Evolutionary conservation across 108 stramenopile species (phyloP).

Genomic region (Asterionellopsis glacialis): DNA sequence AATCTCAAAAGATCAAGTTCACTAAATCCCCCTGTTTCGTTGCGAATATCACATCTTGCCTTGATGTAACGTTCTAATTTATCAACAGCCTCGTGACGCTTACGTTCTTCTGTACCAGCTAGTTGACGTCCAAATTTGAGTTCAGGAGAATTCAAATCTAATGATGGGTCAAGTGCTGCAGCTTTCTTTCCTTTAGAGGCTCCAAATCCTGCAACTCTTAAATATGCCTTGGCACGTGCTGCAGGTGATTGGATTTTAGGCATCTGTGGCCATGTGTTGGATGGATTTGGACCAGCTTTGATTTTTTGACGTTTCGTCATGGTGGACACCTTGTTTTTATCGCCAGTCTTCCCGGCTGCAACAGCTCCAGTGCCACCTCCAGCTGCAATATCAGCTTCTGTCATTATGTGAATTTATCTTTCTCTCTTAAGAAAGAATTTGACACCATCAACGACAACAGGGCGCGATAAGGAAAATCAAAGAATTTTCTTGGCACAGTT

Average conservation of each 20-base stretch:
- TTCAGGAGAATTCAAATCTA: constrained; percentile 70
- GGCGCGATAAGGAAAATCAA: too few species aligned
- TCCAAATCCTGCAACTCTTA: constrained; percentile 64
- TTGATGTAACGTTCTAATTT: constrained; percentile 61
- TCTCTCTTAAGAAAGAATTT: too few species aligned
- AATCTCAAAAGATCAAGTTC: constrained; percentile 88
- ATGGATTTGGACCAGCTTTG: constrained; percentile 55
- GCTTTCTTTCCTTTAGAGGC: constrained; percentile 24
- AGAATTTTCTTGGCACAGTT: too few species aligned
- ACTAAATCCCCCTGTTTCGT: constrained; percentile 54
- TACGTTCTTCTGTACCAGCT: constrained; percentile 66
- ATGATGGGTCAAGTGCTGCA: constrained; percentile 30
- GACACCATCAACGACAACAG: too few species aligned
- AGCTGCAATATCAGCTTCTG: too few species aligned
- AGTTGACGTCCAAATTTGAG: constrained; percentile 73
- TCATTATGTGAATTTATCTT: too few species aligned
- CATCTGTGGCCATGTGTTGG: constrained; percentile 82
- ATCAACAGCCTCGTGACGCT: constrained; percentile 67
- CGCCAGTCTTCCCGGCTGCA: not conserved
- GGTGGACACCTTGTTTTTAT: constrained; percentile 15
- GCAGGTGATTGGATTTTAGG: constrained; percentile 77
- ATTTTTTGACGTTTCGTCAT: constrained; percentile 70
- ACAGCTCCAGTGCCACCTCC: constrained; percentile 6
- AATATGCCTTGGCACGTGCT: constrained; percentile 62
- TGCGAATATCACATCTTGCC: constrained; percentile 46